Evolutionary conservation across 441 rosid species (phyloP).

Genomic region (Biscutella laevigata): DNA sequence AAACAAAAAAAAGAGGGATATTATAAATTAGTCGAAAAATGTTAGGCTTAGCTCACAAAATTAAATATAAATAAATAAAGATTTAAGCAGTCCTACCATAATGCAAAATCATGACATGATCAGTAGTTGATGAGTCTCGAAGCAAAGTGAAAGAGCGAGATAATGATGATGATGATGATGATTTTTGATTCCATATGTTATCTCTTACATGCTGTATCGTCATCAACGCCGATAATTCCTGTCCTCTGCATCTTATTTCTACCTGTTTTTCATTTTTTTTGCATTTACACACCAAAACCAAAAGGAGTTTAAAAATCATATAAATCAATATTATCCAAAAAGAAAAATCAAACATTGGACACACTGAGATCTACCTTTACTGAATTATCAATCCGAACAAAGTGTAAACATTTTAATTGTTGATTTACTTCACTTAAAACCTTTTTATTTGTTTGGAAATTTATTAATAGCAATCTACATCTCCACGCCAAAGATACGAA

Average conservation of each 20-base stretch:
- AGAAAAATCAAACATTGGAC: too few species aligned
- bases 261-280: conserved; percentile 37
- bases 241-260: conserved; percentile 90
- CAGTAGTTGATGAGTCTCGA: conserved; percentile 51
- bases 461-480: too few species aligned
- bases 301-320: not conserved
- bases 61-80: not conserved
- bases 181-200: conserved; percentile 60
- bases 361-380: too few species aligned
- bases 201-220: conserved; percentile 92
- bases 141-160: conserved; percentile 36
- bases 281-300: not conserved
- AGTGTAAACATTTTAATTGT: too few species aligned
- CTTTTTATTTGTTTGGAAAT: too few species aligned
- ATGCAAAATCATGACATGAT: conserved; percentile 80
- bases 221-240: conserved; percentile 58
- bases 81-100: conserved; percentile 53
- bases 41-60: not conserved
- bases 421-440: too few species aligned
- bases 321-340: not conserved
- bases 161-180: conserved; percentile 17
- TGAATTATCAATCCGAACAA: too few species aligned
- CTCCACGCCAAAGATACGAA: conserved; percentile 22
- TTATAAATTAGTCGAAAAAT: not conserved
- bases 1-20: too few species aligned